Conservation (phyloP, 768 basidiomycete genomes). For the Daedaleopsis nitida region DNA sequence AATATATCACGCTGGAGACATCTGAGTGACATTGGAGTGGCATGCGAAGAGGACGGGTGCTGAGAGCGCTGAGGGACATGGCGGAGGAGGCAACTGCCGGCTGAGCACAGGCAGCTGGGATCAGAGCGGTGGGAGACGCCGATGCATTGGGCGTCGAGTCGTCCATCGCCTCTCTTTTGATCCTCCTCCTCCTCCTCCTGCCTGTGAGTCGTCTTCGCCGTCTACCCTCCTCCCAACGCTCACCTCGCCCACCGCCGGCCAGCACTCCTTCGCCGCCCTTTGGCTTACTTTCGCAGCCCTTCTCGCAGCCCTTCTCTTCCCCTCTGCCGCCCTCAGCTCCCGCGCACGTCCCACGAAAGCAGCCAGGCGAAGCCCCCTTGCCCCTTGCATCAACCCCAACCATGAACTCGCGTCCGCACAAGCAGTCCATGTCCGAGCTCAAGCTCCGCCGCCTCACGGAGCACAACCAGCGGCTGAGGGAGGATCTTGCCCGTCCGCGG, state of each 20-base stretch:
- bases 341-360: conserved; percentile 9
- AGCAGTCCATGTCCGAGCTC: conserved; percentile 97
- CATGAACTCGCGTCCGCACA: conserved; percentile 79
- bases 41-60: neutral
- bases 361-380: conserved; percentile 6
- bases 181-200: conserved; percentile 4
- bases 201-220: conserved; percentile 11
- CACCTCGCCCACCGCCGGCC: conserved; percentile 11
- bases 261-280: conserved; percentile 7
- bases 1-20: neutral
- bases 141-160: neutral
- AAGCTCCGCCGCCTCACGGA: conserved; percentile 92
- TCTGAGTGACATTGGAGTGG: neutral
- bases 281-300: neutral
- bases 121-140: neutral
- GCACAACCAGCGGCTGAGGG: conserved; percentile 88
- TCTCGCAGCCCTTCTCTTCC: conserved; percentile 7
- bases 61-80: neutral
- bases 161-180: conserved; percentile 11
- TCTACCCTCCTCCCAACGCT: neutral
- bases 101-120: neutral
- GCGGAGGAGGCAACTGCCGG: conserved; percentile 8
- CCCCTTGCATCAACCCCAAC: conserved; percentile 13
- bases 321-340: conserved; percentile 1
- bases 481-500: conserved; percentile 88